phyloP scores from a whole-genome alignment of 345 rosid genomes.

The Turritis glabra region DNA sequence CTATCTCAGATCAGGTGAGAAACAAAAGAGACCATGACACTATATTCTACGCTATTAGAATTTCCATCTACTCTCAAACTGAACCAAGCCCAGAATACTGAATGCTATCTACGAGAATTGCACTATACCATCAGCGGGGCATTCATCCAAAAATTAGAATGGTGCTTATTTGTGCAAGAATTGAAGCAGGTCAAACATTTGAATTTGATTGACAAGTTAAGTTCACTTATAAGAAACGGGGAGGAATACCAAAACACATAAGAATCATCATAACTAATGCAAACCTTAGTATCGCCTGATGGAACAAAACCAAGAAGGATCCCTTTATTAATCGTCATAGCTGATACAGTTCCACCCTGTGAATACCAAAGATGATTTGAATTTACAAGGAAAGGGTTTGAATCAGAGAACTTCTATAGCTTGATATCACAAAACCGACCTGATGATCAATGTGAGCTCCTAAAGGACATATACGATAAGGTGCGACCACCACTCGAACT shows the following conservation, averaged over 20 bases:
- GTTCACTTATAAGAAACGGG: not conserved
- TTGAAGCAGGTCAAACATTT: not conserved
- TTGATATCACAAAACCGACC: slow-evolving; percentile 44
- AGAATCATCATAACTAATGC: slow-evolving; percentile 13
- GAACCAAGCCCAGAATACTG: not conserved
- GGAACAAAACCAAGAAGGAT: slow-evolving; percentile 85
- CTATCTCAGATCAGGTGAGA: not conserved
- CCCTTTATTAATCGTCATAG: slow-evolving; percentile 90
- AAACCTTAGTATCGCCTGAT: slow-evolving; percentile 64
- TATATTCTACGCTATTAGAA: not conserved
- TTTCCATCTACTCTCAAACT: slow-evolving; percentile 5
- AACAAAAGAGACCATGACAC: not conserved
- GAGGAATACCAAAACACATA: not conserved
- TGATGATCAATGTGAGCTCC: slow-evolving; percentile 99
- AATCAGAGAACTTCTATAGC: slow-evolving; percentile 19
- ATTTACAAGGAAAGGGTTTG: not conserved
- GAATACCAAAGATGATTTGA: slow-evolving; percentile 23
- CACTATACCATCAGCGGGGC: not conserved
- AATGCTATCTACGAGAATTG: not conserved
- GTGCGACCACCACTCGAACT: slow-evolving; percentile 76
- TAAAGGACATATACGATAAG: slow-evolving; percentile 90
- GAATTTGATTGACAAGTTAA: not conserved
- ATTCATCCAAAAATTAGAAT: not conserved
- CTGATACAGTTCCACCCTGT: slow-evolving; percentile 89
- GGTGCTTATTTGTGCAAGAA: not conserved